Conservation (phyloP, 1,284 basidiomycete species). For the Mrakiaceae sp. region DNA sequence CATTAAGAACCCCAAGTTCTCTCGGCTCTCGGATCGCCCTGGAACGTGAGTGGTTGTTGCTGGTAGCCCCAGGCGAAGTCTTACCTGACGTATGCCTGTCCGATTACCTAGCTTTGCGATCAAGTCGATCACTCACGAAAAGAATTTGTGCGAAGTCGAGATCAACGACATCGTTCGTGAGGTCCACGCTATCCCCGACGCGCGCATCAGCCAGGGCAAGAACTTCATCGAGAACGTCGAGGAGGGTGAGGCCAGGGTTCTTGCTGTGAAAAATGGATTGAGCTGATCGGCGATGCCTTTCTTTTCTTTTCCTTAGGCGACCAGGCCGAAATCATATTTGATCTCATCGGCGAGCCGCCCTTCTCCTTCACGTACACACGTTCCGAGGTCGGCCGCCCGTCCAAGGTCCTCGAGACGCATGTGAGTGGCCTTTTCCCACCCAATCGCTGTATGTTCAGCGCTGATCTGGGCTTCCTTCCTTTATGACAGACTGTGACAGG, state of each 20-base stretch:
- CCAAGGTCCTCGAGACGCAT: slow-evolving; percentile 68
- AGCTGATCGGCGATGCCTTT: slow-evolving; percentile 8
- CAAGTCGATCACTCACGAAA: slow-evolving; percentile 70
- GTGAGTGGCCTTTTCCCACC: background rate
- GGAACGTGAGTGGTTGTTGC: slow-evolving; percentile 40
- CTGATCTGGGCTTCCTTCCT: background rate
- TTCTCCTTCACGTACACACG: slow-evolving; percentile 86
- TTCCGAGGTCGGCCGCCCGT: slow-evolving; percentile 45
- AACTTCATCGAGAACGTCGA: slow-evolving; percentile 68
- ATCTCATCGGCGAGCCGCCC: slow-evolving; percentile 70
- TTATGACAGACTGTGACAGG: slow-evolving; percentile 10
- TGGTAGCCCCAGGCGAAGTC: no score
- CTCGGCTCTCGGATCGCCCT: slow-evolving; percentile 59
- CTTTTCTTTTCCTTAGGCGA: slow-evolving; percentile 42
- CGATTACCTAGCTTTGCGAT: slow-evolving; percentile 44
- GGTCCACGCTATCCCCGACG: slow-evolving; percentile 68
- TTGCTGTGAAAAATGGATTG: background rate
- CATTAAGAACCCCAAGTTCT: slow-evolving; percentile 49
- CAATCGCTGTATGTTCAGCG: background rate
- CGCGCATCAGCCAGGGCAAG: slow-evolving; percentile 69
- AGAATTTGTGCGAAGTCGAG: slow-evolving; percentile 64
- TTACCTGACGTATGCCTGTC: no score
- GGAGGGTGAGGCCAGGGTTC: slow-evolving; percentile 43
- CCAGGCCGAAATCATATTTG: slow-evolving; percentile 81
- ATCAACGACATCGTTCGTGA: slow-evolving; percentile 58